Base-by-base conservation (phyloP, 306 rosid species). In the Corylus heterophylla region DNA sequence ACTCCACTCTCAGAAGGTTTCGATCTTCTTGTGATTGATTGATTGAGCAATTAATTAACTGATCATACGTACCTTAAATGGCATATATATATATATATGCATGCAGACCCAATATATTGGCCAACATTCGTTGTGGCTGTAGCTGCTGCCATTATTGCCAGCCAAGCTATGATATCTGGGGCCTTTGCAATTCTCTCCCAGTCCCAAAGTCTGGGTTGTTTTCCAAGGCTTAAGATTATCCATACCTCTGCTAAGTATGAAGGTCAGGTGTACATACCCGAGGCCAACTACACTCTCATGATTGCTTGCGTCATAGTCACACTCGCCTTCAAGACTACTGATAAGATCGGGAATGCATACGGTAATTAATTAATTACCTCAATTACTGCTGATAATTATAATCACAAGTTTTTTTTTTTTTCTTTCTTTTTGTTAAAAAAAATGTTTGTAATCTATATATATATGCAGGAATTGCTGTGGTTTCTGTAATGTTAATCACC, bases 161-260 rank as follows among this genome's bases (percentile, higher is more conserved):
- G 97, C 73, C 97, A 94, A 58, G 97, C 98, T 59, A 93, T 93
- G 98, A 91, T 93, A 69, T 83, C 98, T 0, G 98, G 98, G 77
- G 86, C 98, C 31, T 93, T 93, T 75, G 78, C 97, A 5, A 93
- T 93, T 8, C 86, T 93, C 49, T 63, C 91, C 4, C 98, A 92
- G 56, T 92, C 91, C 2, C 83, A 92, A 2, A 88, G 82, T 83
- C 73, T 92, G 11, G 97, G 97, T 50, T 92, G 97, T 78, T 94
- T 94, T 78, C 97, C 98, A 3, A 81, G 89, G 76, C 88, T 94
- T n/a, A 90, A 85, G 82, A 90, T 94, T n/a, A 78, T 92, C 37
- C 94, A 94, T 69, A 94, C 98, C 68, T 94, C 98, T 13, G 39
- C 58, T 0, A 89, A 89, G 73, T 92, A 92, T 74, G 69, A 77